A percentile compares a stretch with the other conserved stretches of the same genome.
phyloP scores from a whole-genome alignment of 2,329 filamentous ascomycete species.

The Sporothrix sp. region DNA sequence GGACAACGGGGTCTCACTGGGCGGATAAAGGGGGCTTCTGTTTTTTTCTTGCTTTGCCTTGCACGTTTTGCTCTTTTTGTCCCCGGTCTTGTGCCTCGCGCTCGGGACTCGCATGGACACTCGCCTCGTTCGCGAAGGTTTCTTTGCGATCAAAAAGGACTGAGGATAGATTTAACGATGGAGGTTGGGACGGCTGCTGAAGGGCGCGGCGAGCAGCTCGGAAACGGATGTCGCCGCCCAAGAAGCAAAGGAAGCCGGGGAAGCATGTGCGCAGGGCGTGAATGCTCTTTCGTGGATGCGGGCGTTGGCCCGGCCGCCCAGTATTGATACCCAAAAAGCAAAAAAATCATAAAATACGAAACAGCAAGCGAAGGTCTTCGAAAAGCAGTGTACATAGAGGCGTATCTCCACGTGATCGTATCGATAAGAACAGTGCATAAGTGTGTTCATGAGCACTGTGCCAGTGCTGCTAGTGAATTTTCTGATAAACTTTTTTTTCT shows the following conservation, averaged over 20 bases:
- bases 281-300: not conserved
- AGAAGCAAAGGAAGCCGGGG: not conserved
- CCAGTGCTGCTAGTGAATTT: slow-evolving; percentile 1
- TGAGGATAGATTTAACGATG: slow-evolving; percentile 12
- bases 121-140: not conserved
- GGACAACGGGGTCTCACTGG: slow-evolving; percentile 11
- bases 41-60: not conserved
- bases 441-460: not conserved
- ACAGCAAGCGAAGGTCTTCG: not conserved
- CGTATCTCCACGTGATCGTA: not conserved
- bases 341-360: slow-evolving; percentile 10
- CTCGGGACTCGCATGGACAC: slow-evolving; percentile 1
- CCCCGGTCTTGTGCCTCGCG: not conserved
- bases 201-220: not conserved
- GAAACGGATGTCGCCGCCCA: not conserved
- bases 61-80: not conserved
- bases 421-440: not conserved
- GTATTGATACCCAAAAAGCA: slow-evolving; percentile 10
- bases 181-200: not conserved
- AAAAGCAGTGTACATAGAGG: too few species aligned
- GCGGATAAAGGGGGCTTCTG: slow-evolving; percentile 4
- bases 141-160: slow-evolving; percentile 5
- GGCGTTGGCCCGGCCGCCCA: not conserved
- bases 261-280: not conserved
- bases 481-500: slow-evolving; percentile 9